Evolutionary conservation across 1,284 basidiomycete species (phyloP).

Genomic region (Golubevia pallescens): DNA sequence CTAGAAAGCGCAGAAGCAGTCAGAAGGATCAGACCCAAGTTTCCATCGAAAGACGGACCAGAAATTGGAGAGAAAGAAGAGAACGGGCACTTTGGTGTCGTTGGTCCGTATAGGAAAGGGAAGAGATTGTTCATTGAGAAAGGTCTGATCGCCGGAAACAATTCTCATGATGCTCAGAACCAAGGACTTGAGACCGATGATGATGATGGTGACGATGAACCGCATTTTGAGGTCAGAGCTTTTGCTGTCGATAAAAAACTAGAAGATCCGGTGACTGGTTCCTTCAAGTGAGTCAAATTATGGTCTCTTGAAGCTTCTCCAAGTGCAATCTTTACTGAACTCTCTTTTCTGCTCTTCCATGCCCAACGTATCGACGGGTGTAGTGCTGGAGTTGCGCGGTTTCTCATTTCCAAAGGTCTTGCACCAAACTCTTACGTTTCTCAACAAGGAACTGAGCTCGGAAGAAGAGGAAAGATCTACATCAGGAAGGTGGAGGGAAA

Average conservation of each 20-base stretch:
- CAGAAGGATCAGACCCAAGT: conserved; percentile 22
- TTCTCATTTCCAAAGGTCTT: conserved; percentile 23
- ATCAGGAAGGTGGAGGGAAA: too few relatives aligned
- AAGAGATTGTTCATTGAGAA: neutral
- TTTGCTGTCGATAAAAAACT: conserved; percentile 18
- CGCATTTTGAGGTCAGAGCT: conserved; percentile 35
- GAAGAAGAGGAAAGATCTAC: conserved; percentile 25
- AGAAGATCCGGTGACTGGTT: conserved; percentile 51
- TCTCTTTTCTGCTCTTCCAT: conserved; percentile 2
- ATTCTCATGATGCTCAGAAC: too few relatives aligned
- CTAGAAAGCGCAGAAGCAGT: conserved; percentile 27
- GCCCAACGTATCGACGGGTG: neutral
- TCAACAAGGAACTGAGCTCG: conserved; percentile 31
- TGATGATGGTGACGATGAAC: conserved; percentile 7
- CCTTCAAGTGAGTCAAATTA: conserved; percentile 22
- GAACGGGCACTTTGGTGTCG: conserved; percentile 25
- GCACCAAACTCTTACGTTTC: conserved; percentile 21
- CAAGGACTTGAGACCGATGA: conserved; percentile 7
- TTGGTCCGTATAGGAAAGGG: conserved; percentile 28
- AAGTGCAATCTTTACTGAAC: neutral
- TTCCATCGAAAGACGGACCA: conserved; percentile 1
- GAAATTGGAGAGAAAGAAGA: conserved; percentile 7
- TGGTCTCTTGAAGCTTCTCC: neutral
- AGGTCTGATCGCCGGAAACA: too few relatives aligned
- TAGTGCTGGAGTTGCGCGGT: conserved; percentile 34